phyloP scores from a whole-genome alignment of 169 alveolate species.

The Babesia sp. region DNA sequence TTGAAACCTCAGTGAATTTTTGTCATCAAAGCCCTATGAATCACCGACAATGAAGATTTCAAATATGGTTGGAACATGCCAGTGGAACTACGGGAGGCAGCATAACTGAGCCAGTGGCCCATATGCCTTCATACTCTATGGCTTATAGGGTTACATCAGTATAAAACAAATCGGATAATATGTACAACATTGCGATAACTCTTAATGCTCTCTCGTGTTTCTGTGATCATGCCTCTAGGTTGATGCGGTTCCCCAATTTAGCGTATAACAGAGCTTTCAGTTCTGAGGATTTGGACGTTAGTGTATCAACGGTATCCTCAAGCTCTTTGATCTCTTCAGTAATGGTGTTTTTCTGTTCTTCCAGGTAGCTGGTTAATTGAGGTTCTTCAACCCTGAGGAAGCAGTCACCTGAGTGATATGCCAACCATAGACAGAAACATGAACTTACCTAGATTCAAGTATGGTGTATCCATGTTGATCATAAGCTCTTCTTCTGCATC shows the following conservation, averaged over 20 bases:
- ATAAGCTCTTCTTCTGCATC: constrained; percentile 65
- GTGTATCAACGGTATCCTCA: constrained; percentile 1
- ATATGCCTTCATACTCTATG: not conserved
- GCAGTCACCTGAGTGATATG: constrained; percentile 54
- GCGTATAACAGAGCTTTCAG: constrained; percentile 58
- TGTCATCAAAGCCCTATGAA: no score
- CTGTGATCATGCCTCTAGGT: constrained; percentile 48
- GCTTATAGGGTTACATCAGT: not conserved
- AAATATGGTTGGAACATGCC: no score
- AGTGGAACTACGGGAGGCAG: no score
- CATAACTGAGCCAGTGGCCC: not conserved
- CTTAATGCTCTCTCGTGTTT: not conserved
- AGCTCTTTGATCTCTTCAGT: constrained; percentile 30
- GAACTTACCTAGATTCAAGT: constrained; percentile 39
- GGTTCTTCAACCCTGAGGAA: constrained; percentile 41
- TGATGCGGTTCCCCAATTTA: constrained; percentile 63
- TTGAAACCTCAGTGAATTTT: constrained; percentile 15
- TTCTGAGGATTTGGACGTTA: not conserved
- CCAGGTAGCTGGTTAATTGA: constrained; percentile 38
- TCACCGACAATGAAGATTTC: no score
- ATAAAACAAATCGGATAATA: not conserved
- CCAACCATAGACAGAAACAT: not conserved
- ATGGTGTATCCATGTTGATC: constrained; percentile 48
- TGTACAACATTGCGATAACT: not conserved
- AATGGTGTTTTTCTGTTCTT: not conserved